A percentile compares a stretch with the other conserved stretches of the same genome.
Conservation (phyloP, 2,329 filamentous ascomycete genomes). For the Pseudogymnoascus sp. region DNA sequence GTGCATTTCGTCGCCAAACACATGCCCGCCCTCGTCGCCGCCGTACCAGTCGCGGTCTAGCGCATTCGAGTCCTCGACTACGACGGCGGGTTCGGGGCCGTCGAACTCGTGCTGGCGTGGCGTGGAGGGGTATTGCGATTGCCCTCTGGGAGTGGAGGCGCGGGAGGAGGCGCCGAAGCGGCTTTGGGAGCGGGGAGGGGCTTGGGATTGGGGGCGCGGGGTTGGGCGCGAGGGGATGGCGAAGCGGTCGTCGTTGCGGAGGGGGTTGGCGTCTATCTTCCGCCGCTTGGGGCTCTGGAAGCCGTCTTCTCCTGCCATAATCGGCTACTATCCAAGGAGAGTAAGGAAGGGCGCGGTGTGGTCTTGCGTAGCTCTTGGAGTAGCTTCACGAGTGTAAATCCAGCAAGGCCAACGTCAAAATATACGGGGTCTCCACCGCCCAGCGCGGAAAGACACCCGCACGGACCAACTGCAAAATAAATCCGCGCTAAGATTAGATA, state of each 20-base stretch:
- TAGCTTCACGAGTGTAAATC: background rate
- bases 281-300: constrained; percentile 51
- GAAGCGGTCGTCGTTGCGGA: constrained; percentile 47
- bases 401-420: background rate
- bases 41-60: constrained; percentile 91
- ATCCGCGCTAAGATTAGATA: constrained; percentile 8
- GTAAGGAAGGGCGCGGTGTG: background rate
- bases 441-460: background rate
- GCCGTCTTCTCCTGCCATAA: constrained; percentile 31
- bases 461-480: background rate
- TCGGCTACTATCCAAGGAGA: too few relatives aligned
- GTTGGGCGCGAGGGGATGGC: constrained; percentile 26
- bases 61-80: constrained; percentile 61
- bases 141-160: constrained; percentile 26
- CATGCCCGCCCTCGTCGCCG: constrained; percentile 75
- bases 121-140: constrained; percentile 29
- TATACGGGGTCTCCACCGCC: background rate
- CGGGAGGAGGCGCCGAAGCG: constrained; percentile 22
- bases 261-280: constrained; percentile 52
- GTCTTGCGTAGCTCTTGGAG: background rate
- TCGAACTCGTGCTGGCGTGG: constrained; percentile 51
- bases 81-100: constrained; percentile 50
- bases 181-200: constrained; percentile 14
- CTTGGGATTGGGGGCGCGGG: constrained; percentile 8
- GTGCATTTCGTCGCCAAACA: constrained; percentile 84